Conservation (phyloP, 179 eudicot genomes). For the Heliamphora pulchella region DNA sequence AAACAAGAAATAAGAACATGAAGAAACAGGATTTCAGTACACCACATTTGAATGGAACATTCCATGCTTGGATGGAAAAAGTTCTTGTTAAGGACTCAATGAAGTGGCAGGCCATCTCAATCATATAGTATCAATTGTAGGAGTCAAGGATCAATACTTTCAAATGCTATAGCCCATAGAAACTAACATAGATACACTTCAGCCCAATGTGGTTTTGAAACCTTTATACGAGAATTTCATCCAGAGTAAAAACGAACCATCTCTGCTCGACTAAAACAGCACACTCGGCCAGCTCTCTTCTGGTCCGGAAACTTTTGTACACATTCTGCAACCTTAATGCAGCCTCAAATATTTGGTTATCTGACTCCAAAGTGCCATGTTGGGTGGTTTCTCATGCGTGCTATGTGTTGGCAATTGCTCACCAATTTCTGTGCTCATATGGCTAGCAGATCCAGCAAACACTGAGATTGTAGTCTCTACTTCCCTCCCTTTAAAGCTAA, state of each 20-base stretch:
- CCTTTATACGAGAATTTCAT: neutral
- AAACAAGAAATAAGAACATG: neutral
- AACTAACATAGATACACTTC: too few relatives aligned
- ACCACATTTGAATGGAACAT: neutral
- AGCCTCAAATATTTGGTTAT: slow-evolving; percentile 31
- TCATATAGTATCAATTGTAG: neutral
- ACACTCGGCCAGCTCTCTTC: slow-evolving; percentile 87
- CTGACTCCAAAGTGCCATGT: slow-evolving; percentile 2
- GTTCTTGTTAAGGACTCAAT: neutral
- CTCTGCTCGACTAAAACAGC: slow-evolving; percentile 87
- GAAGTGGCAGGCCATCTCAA: neutral
- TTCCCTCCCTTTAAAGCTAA: slow-evolving; percentile 48
- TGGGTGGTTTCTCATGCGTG: neutral
- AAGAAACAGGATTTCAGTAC: neutral
- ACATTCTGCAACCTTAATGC: slow-evolving; percentile 75
- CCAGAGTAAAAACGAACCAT: slow-evolving; percentile 36
- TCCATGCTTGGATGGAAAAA: neutral
- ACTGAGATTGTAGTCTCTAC: slow-evolving; percentile 33
- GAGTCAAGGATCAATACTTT: neutral
- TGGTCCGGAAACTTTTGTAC: slow-evolving; percentile 67
- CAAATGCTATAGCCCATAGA: neutral
- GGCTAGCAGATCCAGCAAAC: slow-evolving; percentile 11
- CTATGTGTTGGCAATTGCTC: slow-evolving; percentile 3
- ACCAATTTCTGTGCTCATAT: slow-evolving; percentile 7
- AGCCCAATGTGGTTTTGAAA: neutral